A percentile compares a stretch with the other conserved stretches of the same genome.
Conservation (phyloP, 345 rosid genomes). For the Jatropha curcas region DNA sequence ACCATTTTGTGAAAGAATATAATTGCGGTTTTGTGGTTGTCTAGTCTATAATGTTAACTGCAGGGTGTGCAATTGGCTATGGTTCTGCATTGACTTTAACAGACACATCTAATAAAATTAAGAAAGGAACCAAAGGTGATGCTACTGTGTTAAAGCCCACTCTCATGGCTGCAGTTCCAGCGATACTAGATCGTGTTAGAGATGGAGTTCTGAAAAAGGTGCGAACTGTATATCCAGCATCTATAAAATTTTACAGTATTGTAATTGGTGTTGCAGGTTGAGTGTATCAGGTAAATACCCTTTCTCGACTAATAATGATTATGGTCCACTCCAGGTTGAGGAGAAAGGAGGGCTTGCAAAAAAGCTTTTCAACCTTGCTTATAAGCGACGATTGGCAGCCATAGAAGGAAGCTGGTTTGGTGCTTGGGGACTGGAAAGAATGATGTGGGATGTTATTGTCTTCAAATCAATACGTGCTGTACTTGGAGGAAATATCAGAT, state of each 20-base stretch:
- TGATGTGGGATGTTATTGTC: constrained; percentile 66
- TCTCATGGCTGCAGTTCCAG: constrained; percentile 86
- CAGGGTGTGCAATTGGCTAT: constrained; percentile 83
- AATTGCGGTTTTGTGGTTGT: constrained; percentile 30
- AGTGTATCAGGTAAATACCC: background rate
- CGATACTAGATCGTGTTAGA: constrained; percentile 79
- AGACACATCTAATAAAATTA: constrained; percentile 76
- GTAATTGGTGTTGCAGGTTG: constrained; percentile 3
- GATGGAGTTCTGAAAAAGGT: constrained; percentile 89
- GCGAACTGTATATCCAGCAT: background rate
- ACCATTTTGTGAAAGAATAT: constrained; percentile 11
- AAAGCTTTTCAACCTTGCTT: constrained; percentile 65
- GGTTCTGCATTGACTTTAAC: constrained; percentile 83
- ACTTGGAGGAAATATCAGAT: constrained; percentile 75
- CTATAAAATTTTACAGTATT: background rate
- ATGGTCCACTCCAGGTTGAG: constrained; percentile 52
- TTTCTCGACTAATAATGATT: constrained; percentile 8
- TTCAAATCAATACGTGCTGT: constrained; percentile 62
- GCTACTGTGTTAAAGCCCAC: constrained; percentile 76
- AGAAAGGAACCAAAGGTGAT: constrained; percentile 93
- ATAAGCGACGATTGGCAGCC: constrained; percentile 67
- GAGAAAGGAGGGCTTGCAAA: constrained; percentile 73
- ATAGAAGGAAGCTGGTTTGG: constrained; percentile 93
- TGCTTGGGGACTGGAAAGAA: constrained; percentile 82
- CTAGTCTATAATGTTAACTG: constrained; percentile 63